Evolutionary conservation across 352 stramenopile species (phyloP), one percentile per base, ranked within the genome.

Genomic region (Globisporangium emineosum): DNA sequence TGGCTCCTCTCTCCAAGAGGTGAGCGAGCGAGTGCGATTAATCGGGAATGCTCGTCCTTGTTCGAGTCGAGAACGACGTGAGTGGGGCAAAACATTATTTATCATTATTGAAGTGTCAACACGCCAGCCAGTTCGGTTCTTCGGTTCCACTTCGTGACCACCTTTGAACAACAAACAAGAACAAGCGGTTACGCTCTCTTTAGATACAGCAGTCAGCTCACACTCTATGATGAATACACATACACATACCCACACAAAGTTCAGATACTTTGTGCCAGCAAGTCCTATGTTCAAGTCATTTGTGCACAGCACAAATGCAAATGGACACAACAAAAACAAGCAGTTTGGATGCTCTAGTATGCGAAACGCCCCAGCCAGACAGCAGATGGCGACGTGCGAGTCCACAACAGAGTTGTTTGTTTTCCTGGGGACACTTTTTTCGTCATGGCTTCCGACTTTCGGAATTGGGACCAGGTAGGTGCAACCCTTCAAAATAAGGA

Each of bases 81-180:
- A 56, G 25, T 17, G 29, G 51, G 51, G 51, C 29, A 33, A 40
- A 47, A 21, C 40, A 47, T n/a, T n/a, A n/a, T n/a, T n/a, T n/a
- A n/a, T n/a, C n/a, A n/a, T n/a, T 27, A 47, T 56, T 56, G 50
- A 56, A 56, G 50, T 56, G 49, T 56, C 50, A 56, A 56, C 50
- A 25, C 50, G 29, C 51, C 51, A 42, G 51, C 29, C 33, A 33
- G 40, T 47, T n/a, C n/a, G n/a, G n/a, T n/a, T n/a, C n/a, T n/a
- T n/a, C n/a, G n/a, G n/a, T n/a, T 27, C 51, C 51, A 33, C 33
- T 57, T 57, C 29, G 19, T 57, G 29, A 37, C 29, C 17, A 57
- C 10, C 51, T 57, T 17, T 47, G 40, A 47, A 47, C 40, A 47
- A 47, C 40, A 47, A 21, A 47, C 40, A 47, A 21, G 15, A 47